Percentiles rank a stretch among this genome's conserved stretches.
Evolutionary conservation across 306 rosid species (phyloP).

Genomic region (Bauhinia variegata): DNA sequence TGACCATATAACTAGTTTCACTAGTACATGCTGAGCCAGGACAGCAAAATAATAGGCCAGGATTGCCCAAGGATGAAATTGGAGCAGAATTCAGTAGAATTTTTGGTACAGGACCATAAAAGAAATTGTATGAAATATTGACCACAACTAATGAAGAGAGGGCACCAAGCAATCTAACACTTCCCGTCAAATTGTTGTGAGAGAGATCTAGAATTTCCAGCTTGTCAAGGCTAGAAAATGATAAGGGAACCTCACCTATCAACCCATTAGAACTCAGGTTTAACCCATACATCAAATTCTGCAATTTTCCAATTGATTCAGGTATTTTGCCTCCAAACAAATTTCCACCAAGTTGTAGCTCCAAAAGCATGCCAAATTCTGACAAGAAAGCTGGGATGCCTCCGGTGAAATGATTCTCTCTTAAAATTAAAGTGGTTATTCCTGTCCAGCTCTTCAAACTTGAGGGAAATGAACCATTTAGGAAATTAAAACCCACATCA

Average conservation of each 20-base stretch:
- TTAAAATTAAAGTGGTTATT: conserved; percentile 42
- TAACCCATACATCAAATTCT: conserved; percentile 36
- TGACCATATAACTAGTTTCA: conserved; percentile 26
- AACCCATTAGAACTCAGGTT: conserved; percentile 61
- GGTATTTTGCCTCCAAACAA: conserved; percentile 54
- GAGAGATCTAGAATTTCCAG: conserved; percentile 46
- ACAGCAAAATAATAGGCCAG: conserved; percentile 43
- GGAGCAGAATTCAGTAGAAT: conserved; percentile 42
- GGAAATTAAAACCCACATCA: conserved; percentile 53
- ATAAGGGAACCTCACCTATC: conserved; percentile 49
- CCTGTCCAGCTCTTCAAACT: conserved; percentile 51
- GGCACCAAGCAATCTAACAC: too few relatives aligned
- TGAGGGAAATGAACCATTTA: conserved; percentile 57
- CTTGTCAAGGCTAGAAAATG: conserved; percentile 25
- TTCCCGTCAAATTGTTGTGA: conserved; percentile 56
- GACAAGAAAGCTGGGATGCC: conserved; percentile 51
- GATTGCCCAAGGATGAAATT: conserved; percentile 44
- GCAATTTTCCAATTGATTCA: conserved; percentile 43
- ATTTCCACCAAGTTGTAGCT: conserved; percentile 69
- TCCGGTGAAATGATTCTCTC: conserved; percentile 53
- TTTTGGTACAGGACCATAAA: conserved; percentile 52
- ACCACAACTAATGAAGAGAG: conserved; percentile 39
- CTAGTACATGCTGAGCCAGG: conserved; percentile 31
- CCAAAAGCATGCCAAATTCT: conserved; percentile 42
- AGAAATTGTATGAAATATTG: conserved; percentile 51